Percentiles rank a stretch among this genome's conserved stretches.
These are phyloP conservation scores for Penicillium coffeae DNA, from an alignment of 495 filamentous ascomycete species.

Conservation along the genomic window DNA sequence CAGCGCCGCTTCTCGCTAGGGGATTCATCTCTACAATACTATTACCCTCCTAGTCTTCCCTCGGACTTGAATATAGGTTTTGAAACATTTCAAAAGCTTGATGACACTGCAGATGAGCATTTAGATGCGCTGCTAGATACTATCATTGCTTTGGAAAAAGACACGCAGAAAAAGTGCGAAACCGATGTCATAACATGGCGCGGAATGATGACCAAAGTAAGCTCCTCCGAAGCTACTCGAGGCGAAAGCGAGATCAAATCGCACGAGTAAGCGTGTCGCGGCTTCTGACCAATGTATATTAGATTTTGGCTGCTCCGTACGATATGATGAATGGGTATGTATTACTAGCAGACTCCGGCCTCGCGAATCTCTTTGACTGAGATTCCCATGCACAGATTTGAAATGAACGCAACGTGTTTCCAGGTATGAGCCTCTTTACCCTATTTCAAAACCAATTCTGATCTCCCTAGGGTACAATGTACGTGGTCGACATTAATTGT, in stretches of 20 bases:
- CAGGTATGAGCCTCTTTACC: conserved; percentile 57
- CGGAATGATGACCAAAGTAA: conserved; percentile 97
- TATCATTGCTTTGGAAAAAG: conserved; percentile 66
- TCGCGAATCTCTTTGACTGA: background rate
- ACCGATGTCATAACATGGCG: conserved; percentile 89
- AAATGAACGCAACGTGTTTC: conserved; percentile 91
- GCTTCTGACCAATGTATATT: background rate
- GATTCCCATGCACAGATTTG: conserved; percentile 55
- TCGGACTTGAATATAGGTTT: conserved; percentile 74
- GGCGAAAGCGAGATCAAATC: no score
- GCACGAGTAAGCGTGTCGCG: background rate
- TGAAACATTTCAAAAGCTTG: conserved; percentile 76
- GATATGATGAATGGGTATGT: conserved; percentile 75
- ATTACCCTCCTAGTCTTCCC: conserved; percentile 72
- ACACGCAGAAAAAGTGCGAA: conserved; percentile 60
- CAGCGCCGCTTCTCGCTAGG: conserved; percentile 72
- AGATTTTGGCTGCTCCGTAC: conserved; percentile 85
- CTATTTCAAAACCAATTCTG: conserved; percentile 6
- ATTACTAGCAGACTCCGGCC: background rate
- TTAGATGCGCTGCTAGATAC: conserved; percentile 78
- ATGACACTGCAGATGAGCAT: conserved; percentile 81
- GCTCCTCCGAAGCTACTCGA: no score
- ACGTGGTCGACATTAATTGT: conserved; percentile 26
- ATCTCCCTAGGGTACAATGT: conserved; percentile 69
- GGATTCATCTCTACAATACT: conserved; percentile 76